Conservation (phyloP, 108 stramenopile genomes). For the Cylindrotheca fusiformis region DNA sequence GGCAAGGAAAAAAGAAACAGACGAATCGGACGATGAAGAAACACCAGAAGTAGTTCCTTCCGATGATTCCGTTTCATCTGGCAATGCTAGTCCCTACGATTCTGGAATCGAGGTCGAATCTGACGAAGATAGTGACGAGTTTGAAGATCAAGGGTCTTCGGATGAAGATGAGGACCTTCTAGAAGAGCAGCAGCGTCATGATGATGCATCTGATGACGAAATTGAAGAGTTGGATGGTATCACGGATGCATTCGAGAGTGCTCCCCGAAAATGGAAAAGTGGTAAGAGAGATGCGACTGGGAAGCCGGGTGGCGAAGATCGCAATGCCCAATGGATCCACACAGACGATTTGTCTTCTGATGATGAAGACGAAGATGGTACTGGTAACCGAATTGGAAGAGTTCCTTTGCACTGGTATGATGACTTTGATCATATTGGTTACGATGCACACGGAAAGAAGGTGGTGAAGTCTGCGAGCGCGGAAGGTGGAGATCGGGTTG, state of each 20-base stretch:
- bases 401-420: conserved; percentile 99
- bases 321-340: conserved; percentile 67
- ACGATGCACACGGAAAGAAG: conserved; percentile 88
- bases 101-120: conserved; percentile 33
- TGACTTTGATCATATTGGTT: conserved; percentile 96
- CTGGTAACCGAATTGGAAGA: conserved; percentile 88
- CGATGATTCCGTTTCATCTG: conserved; percentile 39
- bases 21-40: conserved; percentile 7
- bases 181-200: conserved; percentile 53
- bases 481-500: conserved; percentile 58
- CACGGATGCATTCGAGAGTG: conserved; percentile 51
- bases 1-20: conserved; percentile 28
- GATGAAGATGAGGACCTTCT: conserved; percentile 78
- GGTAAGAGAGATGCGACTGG: conserved; percentile 34
- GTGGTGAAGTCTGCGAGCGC: conserved; percentile 66
- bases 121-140: conserved; percentile 60
- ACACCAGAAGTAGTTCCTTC: conserved; percentile 26
- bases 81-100: conserved; percentile 27
- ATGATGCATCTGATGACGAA: conserved; percentile 57
- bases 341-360: conserved; percentile 96
- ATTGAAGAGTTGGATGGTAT: conserved; percentile 59
- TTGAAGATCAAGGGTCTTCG: conserved; percentile 86
- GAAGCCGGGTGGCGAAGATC: conserved; percentile 5
- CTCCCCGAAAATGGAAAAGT: conserved; percentile 49
- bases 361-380: conserved; percentile 91